Evolutionary conservation across 2,329 filamentous ascomycete genomes (phyloP), one percentile per base, ranked within the genome.

Genomic region (Aspergillus novoparasiticus): DNA sequence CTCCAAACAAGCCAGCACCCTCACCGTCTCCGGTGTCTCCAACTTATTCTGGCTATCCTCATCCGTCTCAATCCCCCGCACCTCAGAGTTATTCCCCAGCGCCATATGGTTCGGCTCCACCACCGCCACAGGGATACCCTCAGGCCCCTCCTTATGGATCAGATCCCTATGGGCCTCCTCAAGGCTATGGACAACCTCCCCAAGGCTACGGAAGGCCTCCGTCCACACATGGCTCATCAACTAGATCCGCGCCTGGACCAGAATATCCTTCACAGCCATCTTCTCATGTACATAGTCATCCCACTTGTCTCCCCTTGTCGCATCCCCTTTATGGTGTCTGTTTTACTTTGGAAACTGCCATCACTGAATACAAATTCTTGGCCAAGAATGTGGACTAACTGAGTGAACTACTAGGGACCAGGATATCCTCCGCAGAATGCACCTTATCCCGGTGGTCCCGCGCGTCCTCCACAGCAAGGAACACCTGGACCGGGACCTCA

Each of bases 1-100:
- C 76, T 54, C 66, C 66, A 10, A 70, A 70, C 32, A 70, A 73
- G 59, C 73, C 75, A 36, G 74, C 67, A 61, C 74, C 78, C 62
- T 71, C 74, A 43, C 63, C 69, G n/a, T 66, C 66, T 19, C 63
- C 65, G 10, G 55, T 54, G 6, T 58, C 59, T 14, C 61, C 53
- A 34, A 58, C 60, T 34, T 74, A 74, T 61, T 64, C 64, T 28
- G 70, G 65, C 16, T 62, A 66, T 39, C 77, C 72, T 57, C 71
- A 73, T 55, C 68, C 60, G n/a, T 59, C 67, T 28, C 70, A 66
- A 56, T 62, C 69, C 57, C 65, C 68, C 39, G 58, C 59, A n/a
- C 64, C 68, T 21, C 76, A 78, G 50, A 78, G 80, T 55, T 80
- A 80, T 61, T 74, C 79, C 48, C 79, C 79, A 62, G 73, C 77